Evolutionary conservation across 2,329 filamentous ascomycete genomes (phyloP).

Genomic region (Fusarium nisikadoi): DNA sequence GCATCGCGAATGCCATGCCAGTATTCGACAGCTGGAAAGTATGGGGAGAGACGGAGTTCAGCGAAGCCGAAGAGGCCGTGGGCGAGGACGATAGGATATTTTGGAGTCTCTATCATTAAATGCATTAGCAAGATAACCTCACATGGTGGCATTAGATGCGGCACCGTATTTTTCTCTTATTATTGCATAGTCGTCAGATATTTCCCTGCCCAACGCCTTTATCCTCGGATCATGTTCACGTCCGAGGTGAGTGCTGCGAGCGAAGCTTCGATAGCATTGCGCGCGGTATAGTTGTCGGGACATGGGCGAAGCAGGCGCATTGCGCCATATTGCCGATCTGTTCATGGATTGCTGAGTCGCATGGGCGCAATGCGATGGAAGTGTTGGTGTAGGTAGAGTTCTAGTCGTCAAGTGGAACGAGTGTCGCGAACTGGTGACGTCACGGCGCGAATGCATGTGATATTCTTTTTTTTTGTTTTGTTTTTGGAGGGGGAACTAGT

Average conservation of each 20-base stretch:
- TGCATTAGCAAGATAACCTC: not conserved
- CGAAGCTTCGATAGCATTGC: conserved; percentile 31
- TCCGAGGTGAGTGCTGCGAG: conserved; percentile 9
- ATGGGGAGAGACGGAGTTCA: conserved; percentile 62
- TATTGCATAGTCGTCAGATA: conserved; percentile 59
- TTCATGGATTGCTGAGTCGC: conserved; percentile 35
- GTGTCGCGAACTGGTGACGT: conserved; percentile 32
- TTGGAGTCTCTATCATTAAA: conserved; percentile 60
- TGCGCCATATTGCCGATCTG: conserved; percentile 32
- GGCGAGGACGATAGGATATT: conserved; percentile 71
- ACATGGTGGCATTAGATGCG: not conserved
- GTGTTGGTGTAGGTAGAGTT: not conserved
- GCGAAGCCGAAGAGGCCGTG: conserved; percentile 74
- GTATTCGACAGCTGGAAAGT: conserved; percentile 68
- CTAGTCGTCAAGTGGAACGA: not conserved
- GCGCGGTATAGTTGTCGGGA: not conserved
- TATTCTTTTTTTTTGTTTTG: not conserved
- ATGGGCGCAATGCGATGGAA: not conserved
- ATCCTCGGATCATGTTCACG: conserved; percentile 53
- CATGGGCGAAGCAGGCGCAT: not conserved
- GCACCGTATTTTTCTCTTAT: conserved; percentile 59
- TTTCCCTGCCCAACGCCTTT: conserved; percentile 53
- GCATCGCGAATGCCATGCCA: conserved; percentile 73
- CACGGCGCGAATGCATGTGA: conserved; percentile 17
- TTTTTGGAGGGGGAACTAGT: not conserved